Evolutionary conservation across 352 stramenopile species (phyloP), one percentile per base, ranked within the genome.

Genomic region (Phytophthora sp.): DNA sequence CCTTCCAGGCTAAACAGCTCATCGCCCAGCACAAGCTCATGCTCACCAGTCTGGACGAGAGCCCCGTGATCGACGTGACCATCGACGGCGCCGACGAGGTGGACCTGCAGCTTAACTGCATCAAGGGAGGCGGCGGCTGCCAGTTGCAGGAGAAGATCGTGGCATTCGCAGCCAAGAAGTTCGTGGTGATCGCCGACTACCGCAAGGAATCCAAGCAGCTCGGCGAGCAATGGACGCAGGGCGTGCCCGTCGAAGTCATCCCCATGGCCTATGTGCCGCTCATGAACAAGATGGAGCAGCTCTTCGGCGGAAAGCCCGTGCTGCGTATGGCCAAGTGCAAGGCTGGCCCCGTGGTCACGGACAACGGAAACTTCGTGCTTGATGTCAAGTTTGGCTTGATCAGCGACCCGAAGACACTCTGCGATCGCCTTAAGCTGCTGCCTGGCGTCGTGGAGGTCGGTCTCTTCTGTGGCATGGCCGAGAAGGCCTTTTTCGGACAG

Each of bases 11-110:
- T 52, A 98, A 98, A 66, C 95, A 99, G 79, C 89, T 96, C 55
- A 93, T 97, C 53, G 63, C 76, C 54, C 72, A 96, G 69, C 65
- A 94, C 63, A 80, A 84, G 45, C 83, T 97, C 35, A 78, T 73
- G 55, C 73, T 96, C 50, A 91, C 82, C 21, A 93, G 88, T 70
- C 75, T 96, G 57, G 87, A 94, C 63, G 81, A 90, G 57, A 70
- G 82, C 53, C 83, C 88, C 27, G 84, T 94, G 63, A 95, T 99
- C 44, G 98, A 99, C 82, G 96, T 99, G 63, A 97, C 97, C 31
- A 99, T 99, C 72, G 98, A 99, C 83, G 98, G 97, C 44, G 97
- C 97, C 13, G 97, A 99, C 79, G 96, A 99, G 73, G 97, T 99
- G 50, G 97, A 99, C 73, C 50, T 75, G n/a, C 85, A 97, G 57